Base-by-base conservation (phyloP, 2,329 filamentous ascomycete species). In the Fusarium neocosmosporiellum region DNA sequence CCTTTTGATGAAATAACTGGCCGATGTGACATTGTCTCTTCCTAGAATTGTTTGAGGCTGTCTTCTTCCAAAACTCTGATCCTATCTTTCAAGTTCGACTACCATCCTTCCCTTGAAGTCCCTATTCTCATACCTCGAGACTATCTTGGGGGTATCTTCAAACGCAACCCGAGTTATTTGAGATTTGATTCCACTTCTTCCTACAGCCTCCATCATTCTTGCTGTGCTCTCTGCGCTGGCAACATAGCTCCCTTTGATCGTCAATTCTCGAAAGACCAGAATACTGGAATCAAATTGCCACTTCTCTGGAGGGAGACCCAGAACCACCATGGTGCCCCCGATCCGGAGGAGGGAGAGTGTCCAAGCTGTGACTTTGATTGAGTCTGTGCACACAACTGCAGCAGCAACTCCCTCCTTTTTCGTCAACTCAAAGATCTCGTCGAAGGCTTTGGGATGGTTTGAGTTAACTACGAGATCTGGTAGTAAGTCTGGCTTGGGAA, bases 171-270 rank as follows among this genome's bases (percentile, higher is more conserved):
- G 29, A 2, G 79, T 81, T 9, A 82, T 43, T 18, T 78, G 75
- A 4, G 79, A 80, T 50, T 68, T 68, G 3, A 82, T 71, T 7
- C 72, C 66, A 20, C 57, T 59, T 33, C 69, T 61, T n/a, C 73
- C 75, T 8, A 81, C 80, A 7, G 69, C 60, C 20, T 75, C 61
- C 76, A 82, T 78, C 80, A 82, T 82, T 24, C 77, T 69, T 36
- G 75, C 71, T 2, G 78, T 78, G 3, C 76, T 75, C 29, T 78
- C 76, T 8, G 59, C 69, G 54, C 75, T 77, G 8, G 79, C 72
- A n/a, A 81, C 80, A 59, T 81, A 81, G 60, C 75, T 81, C 14
- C 80, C 80, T 7, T 73, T 71, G 16, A 82, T 73, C 1, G 70
- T 72, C 39, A 82, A 60, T 66, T 81, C 80, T 22, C 71, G 69